Evolutionary conservation across 2,329 filamentous ascomycete species (phyloP), one percentile per base, ranked within the genome.

Genomic region (Botryotinia calthae): DNA sequence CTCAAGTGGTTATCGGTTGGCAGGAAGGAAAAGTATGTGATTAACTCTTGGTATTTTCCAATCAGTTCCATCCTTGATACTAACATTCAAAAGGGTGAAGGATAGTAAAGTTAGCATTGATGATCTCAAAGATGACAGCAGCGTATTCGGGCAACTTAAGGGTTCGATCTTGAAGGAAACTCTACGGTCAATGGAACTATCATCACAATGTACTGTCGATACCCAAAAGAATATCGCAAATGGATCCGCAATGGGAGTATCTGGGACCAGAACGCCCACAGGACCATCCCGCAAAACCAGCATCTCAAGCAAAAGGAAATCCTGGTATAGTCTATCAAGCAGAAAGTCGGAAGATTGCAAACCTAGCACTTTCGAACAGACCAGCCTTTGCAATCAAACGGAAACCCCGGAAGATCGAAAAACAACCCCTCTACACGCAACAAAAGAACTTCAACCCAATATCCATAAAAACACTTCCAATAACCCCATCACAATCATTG

Each of bases 401-500:
- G 58, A 25, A 42, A 62, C 14, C 56, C 34, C 20, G 22, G 46
- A 46, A 46, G 54, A 70, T 37, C 28, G 14, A 9, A 61, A 42
- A 7, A 22, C 44, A 14, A 12, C 58, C 25, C 42, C 63, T 25
- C 42, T 62, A 63, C 62, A 56, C 48, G 37, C 68, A 59, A 61
- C 16, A 44, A 61, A 56, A 61, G 58, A 12, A 20, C 25, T 34
- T 28, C 51, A 46, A 71, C 48, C 59, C 59, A 20, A 72, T 70
- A 72, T 74, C 8, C 73, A 75, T 48, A 59, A 74, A 25, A 71
- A 72, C 16, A 68, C 74, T 31, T 46, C 66, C 12, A 72, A 56
- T 18, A 70, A 63, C 4, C 72, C 77, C 14, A 73, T 79, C 31
- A 76, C 71, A 31, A 79, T 79, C 44, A 74, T 77, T n/a, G 71